Conservation (phyloP, 305 asterid species). For the Solanum chacoense region DNA sequence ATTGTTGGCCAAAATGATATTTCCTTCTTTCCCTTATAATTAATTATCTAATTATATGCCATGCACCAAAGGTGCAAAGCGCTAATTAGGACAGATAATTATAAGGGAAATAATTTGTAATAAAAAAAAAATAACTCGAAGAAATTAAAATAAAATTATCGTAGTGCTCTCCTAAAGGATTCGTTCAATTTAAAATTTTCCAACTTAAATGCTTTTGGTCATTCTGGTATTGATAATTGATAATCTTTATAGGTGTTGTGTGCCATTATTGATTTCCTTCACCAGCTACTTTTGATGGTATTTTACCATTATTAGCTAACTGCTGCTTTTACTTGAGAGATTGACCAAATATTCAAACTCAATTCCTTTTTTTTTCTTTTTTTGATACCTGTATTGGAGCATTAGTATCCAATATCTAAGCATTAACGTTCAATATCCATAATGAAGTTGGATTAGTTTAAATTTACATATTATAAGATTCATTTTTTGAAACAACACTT, state of each 20-base stretch:
- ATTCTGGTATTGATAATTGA: not conserved
- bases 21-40: no score
- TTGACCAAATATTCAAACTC: not conserved
- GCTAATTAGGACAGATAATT: no score
- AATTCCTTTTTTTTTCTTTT: not conserved
- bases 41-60: no score
- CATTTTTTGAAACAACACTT: no score
- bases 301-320: not conserved
- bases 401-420: not conserved
- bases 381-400: fast-evolving
- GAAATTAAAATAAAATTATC: not conserved
- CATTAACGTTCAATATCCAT: not conserved
- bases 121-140: not conserved
- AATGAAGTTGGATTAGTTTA: not conserved
- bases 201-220: not conserved
- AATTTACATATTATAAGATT: not conserved
- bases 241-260: not conserved
- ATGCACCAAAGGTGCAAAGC: no score
- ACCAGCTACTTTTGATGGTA: not conserved
- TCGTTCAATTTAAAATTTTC: not conserved
- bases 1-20: no score
- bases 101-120: no score
- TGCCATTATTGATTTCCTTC: not conserved
- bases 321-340: not conserved
- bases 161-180: not conserved